Percentiles rank a stretch among this genome's conserved stretches.
These are phyloP conservation scores for Dryadomyces sulphureus DNA, from an alignment of 2,329 filamentous ascomycete species.

Conservation along the genomic window DNA sequence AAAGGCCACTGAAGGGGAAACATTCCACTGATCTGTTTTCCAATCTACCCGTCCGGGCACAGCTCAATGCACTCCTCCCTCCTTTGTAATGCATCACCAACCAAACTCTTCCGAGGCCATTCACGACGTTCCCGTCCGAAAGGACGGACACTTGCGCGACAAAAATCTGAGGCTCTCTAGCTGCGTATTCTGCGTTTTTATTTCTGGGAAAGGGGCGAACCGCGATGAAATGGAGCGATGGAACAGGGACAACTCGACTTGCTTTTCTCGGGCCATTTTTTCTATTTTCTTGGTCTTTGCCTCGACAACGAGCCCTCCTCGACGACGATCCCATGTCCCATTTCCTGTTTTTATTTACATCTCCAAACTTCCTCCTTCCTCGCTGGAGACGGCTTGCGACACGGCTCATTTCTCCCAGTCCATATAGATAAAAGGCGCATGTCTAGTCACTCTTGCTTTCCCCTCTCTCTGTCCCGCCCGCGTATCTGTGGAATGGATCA, in stretches of 20 bases:
- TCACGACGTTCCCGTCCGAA: too few species aligned
- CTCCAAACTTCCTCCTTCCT: too few species aligned
- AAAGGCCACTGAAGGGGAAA: slow-evolving; percentile 32
- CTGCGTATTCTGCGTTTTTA: not conserved
- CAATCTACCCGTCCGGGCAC: too few species aligned
- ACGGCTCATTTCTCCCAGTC: too few species aligned
- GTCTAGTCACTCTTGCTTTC: too few species aligned
- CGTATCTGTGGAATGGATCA: too few species aligned
- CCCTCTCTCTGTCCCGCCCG: too few species aligned
- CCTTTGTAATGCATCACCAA: too few species aligned
- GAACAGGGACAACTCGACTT: not conserved
- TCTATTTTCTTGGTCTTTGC: not conserved
- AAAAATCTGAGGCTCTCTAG: not conserved
- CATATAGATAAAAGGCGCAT: too few species aligned
- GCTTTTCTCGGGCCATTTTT: not conserved
- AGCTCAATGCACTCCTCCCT: too few species aligned
- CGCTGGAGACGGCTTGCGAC: too few species aligned
- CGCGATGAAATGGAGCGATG: not conserved
- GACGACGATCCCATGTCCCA: not conserved
- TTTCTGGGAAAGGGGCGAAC: not conserved
- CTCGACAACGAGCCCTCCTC: not conserved
- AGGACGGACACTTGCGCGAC: not conserved
- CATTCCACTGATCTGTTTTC: not conserved
- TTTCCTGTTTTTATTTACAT: not conserved
- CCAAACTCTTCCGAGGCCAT: too few species aligned